Base-by-base conservation (phyloP, 768 basidiomycete species). In the Lyophyllum semitale region DNA sequence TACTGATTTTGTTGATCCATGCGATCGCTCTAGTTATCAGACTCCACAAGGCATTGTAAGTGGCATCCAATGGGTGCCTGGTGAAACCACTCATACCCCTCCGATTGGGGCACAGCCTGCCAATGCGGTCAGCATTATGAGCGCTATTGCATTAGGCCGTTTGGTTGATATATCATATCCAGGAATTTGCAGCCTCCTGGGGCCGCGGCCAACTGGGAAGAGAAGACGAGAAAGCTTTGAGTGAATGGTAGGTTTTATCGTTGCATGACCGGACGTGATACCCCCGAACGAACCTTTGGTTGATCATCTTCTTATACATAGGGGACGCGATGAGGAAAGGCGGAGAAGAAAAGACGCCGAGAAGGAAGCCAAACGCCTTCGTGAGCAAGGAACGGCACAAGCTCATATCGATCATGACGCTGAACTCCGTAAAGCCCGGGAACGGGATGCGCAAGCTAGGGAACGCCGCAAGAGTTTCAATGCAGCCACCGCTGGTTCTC, bases 21-120 rank as follows among this genome's bases (percentile, higher is more conserved):
- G 48, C 57, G 63, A 62, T 64, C 47, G 20, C 61, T 22, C 41
- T 58, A 91, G 90, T 64, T 92, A 92, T 72, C 84, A 86, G 62
- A 91, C 88, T 1, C 72, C 84, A 9, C 79, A 76, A 61, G 89
- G 89, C 7, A 59, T 88, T 25, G 83, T 91, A 29, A 79, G 72
- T 53, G 90, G 90, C 70, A 79, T 83, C 49, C 82, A 83, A 61
- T 83, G 79, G 82, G 74, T 90, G 25, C 88, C 88, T 18, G 83
- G 81, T n/a, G 89, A 91, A 61, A 77, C 85, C 1, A 86, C 85
- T 0, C 73, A 79, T 40, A 77, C 85, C 42, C 60, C 84, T 44
- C 89, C 89, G 37, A 47, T 70, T 11, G 87, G 84, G 4, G 84
- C 85, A 25, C 80, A 76, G 50, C 84, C 84, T 8, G 87, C 86